phyloP scores from a whole-genome alignment of 768 basidiomycete species.

The Mycena rosella region DNA sequence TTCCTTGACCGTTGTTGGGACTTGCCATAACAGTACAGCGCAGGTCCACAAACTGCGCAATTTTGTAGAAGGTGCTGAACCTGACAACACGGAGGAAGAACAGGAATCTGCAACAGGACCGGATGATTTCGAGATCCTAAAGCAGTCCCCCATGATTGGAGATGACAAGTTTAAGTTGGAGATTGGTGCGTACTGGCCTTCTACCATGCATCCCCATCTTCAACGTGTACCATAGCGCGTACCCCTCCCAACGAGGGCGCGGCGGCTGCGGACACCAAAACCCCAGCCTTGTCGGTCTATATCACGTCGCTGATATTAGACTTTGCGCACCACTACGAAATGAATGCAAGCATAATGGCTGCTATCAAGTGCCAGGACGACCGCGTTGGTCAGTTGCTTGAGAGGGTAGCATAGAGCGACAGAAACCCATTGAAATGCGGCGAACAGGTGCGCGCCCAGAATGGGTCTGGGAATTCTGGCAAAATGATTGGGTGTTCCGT shows the following conservation, averaged over 20 bases:
- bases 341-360: conserved; percentile 75
- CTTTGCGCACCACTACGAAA: conserved; percentile 70
- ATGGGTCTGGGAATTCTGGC: conserved; percentile 83
- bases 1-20: not conserved
- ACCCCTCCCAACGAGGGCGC: conserved; percentile 43
- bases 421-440: no score
- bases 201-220: not conserved
- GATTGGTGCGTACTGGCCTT: conserved; percentile 58
- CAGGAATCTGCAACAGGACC: conserved; percentile 42
- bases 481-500: conserved; percentile 78
- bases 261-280: conserved; percentile 41
- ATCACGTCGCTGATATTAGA: conserved; percentile 77
- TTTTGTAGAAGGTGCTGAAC: conserved; percentile 63
- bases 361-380: conserved; percentile 78
- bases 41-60: conserved; percentile 60
- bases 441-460: conserved; percentile 74
- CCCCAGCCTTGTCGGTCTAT: conserved; percentile 68
- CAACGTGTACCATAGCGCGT: conserved; percentile 31
- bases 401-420: no score
- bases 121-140: conserved; percentile 70
- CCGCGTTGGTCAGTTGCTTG: no score
- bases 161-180: conserved; percentile 82
- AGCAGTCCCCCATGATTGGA: conserved; percentile 74
- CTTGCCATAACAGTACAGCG: not conserved
- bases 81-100: conserved; percentile 42